phyloP scores from a whole-genome alignment of 495 filamentous ascomycete species.

The Viridothelium virens region DNA sequence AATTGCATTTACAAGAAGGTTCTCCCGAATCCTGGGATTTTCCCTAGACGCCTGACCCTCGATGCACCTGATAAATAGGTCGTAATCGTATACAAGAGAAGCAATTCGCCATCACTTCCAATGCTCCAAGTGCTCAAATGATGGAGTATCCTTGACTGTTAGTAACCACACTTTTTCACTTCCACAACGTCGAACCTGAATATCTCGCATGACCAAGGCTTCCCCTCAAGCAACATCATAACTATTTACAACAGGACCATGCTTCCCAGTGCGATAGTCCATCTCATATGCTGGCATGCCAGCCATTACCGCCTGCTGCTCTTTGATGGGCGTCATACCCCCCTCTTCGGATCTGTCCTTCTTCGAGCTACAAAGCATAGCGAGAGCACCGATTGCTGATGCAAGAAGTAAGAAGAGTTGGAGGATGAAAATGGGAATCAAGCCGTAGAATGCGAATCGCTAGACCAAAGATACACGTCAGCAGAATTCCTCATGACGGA shows the following conservation, averaged over 20 bases:
- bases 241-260: not conserved
- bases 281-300: slow-evolving; percentile 6
- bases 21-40: not conserved
- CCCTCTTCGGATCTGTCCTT: not conserved
- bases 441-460: slow-evolving; percentile 26
- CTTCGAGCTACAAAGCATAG: slow-evolving; percentile 5
- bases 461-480: slow-evolving; percentile 11
- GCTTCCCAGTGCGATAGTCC: slow-evolving; percentile 3
- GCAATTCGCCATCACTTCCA: not conserved
- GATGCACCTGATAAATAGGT: not conserved
- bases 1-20: not conserved
- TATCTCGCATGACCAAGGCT: not conserved
- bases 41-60: not conserved
- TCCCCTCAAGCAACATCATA: not conserved
- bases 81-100: slow-evolving; percentile 5
- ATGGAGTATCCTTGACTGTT: too few species aligned
- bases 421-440: slow-evolving; percentile 23
- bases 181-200: not conserved
- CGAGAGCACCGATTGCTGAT: not conserved
- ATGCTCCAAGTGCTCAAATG: not conserved
- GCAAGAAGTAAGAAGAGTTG: slow-evolving; percentile 19
- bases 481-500: not conserved
- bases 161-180: not conserved
- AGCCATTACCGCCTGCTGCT: not conserved
- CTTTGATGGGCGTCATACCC: slow-evolving; percentile 4